These are phyloP conservation scores for Hymenoscyphus occultus DNA, from an alignment of 2,329 filamentous ascomycete species.

Conservation along the genomic window DNA sequence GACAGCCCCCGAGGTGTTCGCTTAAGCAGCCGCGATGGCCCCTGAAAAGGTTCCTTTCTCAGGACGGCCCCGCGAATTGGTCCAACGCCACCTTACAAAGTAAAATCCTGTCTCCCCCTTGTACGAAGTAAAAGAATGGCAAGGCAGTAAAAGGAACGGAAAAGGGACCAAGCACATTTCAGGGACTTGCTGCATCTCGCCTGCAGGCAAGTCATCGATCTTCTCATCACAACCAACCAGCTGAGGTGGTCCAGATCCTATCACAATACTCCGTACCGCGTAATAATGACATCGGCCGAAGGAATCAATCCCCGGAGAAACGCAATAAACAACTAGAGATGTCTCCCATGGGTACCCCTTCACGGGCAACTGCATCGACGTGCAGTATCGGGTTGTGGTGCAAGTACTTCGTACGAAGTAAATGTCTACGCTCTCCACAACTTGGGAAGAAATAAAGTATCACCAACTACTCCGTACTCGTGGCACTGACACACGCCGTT, in stretches of 20 bases:
- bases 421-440: not conserved
- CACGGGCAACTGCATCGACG: not conserved
- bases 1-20: not conserved
- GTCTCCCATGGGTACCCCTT: not conserved
- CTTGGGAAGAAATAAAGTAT: not conserved
- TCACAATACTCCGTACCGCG: not conserved
- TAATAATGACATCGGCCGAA: not conserved
- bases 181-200: not conserved
- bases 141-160: not conserved
- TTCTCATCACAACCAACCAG: slow-evolving; percentile 1
- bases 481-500: slow-evolving; percentile 7
- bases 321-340: not conserved
- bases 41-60: slow-evolving; percentile 6
- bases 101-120: not conserved
- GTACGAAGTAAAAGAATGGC: not conserved
- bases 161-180: not conserved
- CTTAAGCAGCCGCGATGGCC: not conserved
- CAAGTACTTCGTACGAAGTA: not conserved
- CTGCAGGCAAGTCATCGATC: slow-evolving; percentile 1
- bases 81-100: not conserved
- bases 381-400: slow-evolving; percentile 7
- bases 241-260: slow-evolving; percentile 2
- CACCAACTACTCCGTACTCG: not conserved
- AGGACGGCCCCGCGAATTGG: not conserved
- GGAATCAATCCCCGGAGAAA: not conserved